Conservation (phyloP, 1,284 basidiomycete species). For the Fomitopsis schrenkii region DNA sequence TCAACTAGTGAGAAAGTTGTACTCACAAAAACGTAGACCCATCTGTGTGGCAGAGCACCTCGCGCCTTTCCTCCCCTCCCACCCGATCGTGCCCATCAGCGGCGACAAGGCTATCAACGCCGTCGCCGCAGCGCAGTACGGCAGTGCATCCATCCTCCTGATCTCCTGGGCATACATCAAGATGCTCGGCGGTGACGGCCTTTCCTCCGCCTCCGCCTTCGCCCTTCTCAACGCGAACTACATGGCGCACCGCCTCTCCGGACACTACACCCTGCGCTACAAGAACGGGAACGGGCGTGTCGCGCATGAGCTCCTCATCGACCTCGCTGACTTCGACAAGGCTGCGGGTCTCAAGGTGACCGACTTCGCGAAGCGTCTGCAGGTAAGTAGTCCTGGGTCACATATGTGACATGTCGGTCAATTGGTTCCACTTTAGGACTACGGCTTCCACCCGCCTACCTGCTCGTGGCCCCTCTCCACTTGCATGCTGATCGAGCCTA, state of each 20-base stretch:
- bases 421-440: slow-evolving; percentile 50
- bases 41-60: slow-evolving; percentile 95
- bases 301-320: slow-evolving; percentile 94
- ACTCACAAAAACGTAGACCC: slow-evolving; percentile 48
- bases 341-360: slow-evolving; percentile 85
- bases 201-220: slow-evolving; percentile 81
- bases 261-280: slow-evolving; percentile 87
- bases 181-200: slow-evolving; percentile 92
- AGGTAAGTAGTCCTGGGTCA: slow-evolving; percentile 40
- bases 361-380: slow-evolving; percentile 95
- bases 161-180: slow-evolving; percentile 99
- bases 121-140: slow-evolving; percentile 89
- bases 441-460: slow-evolving; percentile 88
- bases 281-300: slow-evolving; percentile 89
- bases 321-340: slow-evolving; percentile 93
- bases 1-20: background rate
- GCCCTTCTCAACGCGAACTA: slow-evolving; percentile 97
- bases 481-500: slow-evolving; percentile 94
- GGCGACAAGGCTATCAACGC: slow-evolving; percentile 79
- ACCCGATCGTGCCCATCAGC: slow-evolving; percentile 73
- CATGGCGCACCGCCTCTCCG: slow-evolving; percentile 85
- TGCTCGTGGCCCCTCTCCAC: slow-evolving; percentile 94
- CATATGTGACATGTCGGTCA: background rate
- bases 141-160: slow-evolving; percentile 91
- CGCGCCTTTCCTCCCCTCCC: slow-evolving; percentile 92